A percentile compares a stretch with the other conserved stretches of the same genome.
phyloP scores from a whole-genome alignment of 305 asterid species.

The Stenogyne calaminthoides region DNA sequence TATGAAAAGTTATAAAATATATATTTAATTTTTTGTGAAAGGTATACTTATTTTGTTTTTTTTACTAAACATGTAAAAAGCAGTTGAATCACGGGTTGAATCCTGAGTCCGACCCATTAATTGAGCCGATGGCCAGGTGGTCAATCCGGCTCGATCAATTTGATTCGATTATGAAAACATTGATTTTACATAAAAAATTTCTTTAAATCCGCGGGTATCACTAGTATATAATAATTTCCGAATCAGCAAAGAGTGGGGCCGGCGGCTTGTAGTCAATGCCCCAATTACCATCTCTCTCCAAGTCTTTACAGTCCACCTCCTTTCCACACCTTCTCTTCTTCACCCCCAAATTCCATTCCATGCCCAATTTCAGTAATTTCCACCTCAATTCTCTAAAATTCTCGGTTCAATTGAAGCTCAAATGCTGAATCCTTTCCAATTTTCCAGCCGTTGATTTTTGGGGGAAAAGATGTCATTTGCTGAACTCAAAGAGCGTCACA shows the following conservation, averaged over 20 bases:
- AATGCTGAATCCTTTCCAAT: not conserved
- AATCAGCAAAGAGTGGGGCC: conserved; percentile 20
- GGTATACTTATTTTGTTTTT: no score
- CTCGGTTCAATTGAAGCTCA: conserved; percentile 35
- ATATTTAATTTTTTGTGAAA: no score
- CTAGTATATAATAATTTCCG: not conserved
- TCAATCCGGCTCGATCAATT: no score
- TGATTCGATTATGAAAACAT: no score
- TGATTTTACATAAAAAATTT: no score
- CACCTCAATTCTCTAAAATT: not conserved
- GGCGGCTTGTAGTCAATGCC: conserved; percentile 27
- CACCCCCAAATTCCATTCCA: not conserved
- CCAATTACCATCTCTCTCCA: conserved; percentile 22
- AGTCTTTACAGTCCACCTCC: conserved; percentile 30
- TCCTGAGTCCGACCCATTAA: no score
- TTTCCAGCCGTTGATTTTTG: conserved; percentile 6
- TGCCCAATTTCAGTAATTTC: conserved; percentile 22
- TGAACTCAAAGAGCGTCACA: conserved; percentile 89
- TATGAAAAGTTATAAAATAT: no score
- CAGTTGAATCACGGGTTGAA: no score
- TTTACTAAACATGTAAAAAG: no score
- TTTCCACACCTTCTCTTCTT: conserved; percentile 26
- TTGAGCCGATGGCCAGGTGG: no score
- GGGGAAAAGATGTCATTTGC: conserved; percentile 63
- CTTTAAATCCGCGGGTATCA: no score